A percentile compares a stretch with the other conserved stretches of the same genome.
Conservation (phyloP, 139 green algal species). For the Chlamydomonas schloesseri region DNA sequence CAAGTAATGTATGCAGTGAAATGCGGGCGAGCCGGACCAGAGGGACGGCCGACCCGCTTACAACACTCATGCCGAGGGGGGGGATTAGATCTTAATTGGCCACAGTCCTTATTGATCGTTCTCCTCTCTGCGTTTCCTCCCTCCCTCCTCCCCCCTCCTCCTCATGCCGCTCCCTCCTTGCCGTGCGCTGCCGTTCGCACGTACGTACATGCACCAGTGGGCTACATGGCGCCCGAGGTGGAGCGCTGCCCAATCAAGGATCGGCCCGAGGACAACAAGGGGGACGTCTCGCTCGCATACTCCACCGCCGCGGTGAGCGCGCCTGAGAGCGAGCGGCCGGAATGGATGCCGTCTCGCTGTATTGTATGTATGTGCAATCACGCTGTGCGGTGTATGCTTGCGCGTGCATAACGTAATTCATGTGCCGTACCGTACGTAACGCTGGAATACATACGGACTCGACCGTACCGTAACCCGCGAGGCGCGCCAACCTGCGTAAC, state of each 20-base stretch:
- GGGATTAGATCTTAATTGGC: too few relatives aligned
- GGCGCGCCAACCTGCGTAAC: too few relatives aligned
- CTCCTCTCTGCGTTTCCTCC: background rate
- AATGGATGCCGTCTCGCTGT: background rate
- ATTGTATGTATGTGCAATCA: background rate
- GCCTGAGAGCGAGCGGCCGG: background rate
- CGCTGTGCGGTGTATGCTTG: background rate
- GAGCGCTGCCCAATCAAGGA: conserved; percentile 42
- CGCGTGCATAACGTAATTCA: background rate
- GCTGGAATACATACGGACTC: too few relatives aligned
- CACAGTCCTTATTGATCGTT: too few relatives aligned
- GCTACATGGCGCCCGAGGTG: conserved; percentile 36
- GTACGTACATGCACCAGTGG: too few relatives aligned
- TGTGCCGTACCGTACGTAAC: too few relatives aligned
- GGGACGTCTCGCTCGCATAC: background rate
- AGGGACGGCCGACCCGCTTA: too few relatives aligned
- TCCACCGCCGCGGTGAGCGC: conserved; percentile 46
- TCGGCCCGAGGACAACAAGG: conserved; percentile 38
- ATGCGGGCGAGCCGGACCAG: too few relatives aligned
- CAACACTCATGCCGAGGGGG: too few relatives aligned
- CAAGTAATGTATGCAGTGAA: too few relatives aligned
- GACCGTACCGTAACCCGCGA: too few relatives aligned
- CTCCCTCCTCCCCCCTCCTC: background rate
- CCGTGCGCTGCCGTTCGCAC: too few relatives aligned
- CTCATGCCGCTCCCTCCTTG: background rate